phyloP scores from a whole-genome alignment of 2,329 filamentous ascomycete genomes.

The Ceratocystis destructans region DNA sequence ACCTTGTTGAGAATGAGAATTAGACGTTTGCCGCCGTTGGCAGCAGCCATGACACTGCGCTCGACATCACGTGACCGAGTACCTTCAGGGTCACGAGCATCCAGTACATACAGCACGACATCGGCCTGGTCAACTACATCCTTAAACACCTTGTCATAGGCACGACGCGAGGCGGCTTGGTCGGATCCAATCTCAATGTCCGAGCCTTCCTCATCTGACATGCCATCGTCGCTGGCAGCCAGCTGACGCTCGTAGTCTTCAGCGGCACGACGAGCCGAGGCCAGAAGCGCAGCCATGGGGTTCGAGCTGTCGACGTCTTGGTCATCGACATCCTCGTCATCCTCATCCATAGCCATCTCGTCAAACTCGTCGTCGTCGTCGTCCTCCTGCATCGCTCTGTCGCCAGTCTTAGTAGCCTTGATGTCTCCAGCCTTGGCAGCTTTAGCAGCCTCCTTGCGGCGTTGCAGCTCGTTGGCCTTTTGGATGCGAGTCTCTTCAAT shows the following conservation, averaged over 20 bases:
- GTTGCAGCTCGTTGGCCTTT: slow-evolving; percentile 67
- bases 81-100: slow-evolving; percentile 80
- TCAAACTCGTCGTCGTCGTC: slow-evolving; percentile 38
- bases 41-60: slow-evolving; percentile 79
- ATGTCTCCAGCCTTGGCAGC: slow-evolving; percentile 44
- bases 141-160: slow-evolving; percentile 94
- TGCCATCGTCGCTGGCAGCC: slow-evolving; percentile 44
- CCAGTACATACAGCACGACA: slow-evolving; percentile 83
- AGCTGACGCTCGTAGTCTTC: slow-evolving; percentile 57
- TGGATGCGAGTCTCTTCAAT: slow-evolving; percentile 75
- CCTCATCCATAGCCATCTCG: slow-evolving; percentile 37
- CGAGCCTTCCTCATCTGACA: slow-evolving; percentile 42
- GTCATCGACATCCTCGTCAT: slow-evolving; percentile 43
- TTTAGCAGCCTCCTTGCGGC: slow-evolving; percentile 58
- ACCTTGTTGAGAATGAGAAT: slow-evolving; percentile 95
- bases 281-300: slow-evolving; percentile 82
- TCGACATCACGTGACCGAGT: slow-evolving; percentile 85
- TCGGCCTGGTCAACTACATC: slow-evolving; percentile 79
- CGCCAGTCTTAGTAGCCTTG: slow-evolving; percentile 45
- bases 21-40: slow-evolving; percentile 67
- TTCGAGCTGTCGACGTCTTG: slow-evolving; percentile 55
- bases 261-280: slow-evolving; percentile 67
- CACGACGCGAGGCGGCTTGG: slow-evolving; percentile 57
- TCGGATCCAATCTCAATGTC: slow-evolving; percentile 37
- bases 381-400: slow-evolving; percentile 34